Evolutionary conservation across 1,284 basidiomycete species (phyloP).

Genomic region (Singerocomus inundabilis): DNA sequence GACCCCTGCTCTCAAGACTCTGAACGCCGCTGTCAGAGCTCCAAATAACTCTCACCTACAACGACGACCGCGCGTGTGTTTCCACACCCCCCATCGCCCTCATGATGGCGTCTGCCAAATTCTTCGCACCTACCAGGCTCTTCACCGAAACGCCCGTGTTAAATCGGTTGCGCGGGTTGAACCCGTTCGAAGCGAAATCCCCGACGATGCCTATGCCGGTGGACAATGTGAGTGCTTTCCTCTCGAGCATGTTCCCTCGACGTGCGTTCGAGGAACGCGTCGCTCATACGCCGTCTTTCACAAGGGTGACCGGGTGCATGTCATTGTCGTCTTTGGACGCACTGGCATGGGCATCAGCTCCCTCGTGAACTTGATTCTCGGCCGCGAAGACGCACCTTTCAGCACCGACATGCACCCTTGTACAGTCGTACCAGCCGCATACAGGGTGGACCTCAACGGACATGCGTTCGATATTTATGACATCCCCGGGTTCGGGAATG

Average conservation of each 20-base stretch:
- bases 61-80: slow-evolving; percentile 14
- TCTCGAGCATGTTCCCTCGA: not conserved
- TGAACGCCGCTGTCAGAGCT: slow-evolving; percentile 27
- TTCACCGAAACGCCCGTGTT: slow-evolving; percentile 25
- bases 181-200: slow-evolving; percentile 25
- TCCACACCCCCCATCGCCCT: slow-evolving; percentile 1
- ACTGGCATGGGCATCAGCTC: slow-evolving; percentile 34
- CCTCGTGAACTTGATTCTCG: slow-evolving; percentile 30
- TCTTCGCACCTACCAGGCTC: slow-evolving; percentile 22
- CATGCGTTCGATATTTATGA: slow-evolving; percentile 33
- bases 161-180: slow-evolving; percentile 26
- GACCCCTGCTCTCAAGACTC: slow-evolving; percentile 11
- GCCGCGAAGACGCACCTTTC: slow-evolving; percentile 33
- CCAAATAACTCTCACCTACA: slow-evolving; percentile 14
- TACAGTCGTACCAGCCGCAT: slow-evolving; percentile 22
- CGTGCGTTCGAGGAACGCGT: not conserved
- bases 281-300: not conserved
- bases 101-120: slow-evolving; percentile 27
- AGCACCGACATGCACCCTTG: slow-evolving; percentile 34
- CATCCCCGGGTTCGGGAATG: slow-evolving; percentile 29
- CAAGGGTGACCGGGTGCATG: slow-evolving; percentile 33
- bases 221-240: slow-evolving; percentile 23
- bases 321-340: slow-evolving; percentile 32
- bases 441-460: slow-evolving; percentile 30
- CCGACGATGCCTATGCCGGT: slow-evolving; percentile 30